Base-by-base conservation (phyloP, 2,329 filamentous ascomycete genomes). In the Paecilomyces variotii region DNA sequence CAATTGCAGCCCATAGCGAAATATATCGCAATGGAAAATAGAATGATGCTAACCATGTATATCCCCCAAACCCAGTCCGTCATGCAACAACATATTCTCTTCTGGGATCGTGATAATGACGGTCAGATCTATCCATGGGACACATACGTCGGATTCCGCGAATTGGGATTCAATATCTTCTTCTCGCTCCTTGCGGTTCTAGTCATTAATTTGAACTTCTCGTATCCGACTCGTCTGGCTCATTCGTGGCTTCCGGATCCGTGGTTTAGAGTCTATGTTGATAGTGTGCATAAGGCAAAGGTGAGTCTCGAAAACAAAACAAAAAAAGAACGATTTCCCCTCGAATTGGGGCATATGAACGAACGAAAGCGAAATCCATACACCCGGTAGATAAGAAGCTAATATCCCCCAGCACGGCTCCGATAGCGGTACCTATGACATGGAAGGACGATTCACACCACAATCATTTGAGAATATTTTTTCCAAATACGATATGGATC, bases 391-490 rank as follows among this genome's bases (percentile, higher is more conserved):
- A n/a, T 39, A 14, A 19, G 14, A 39, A 14, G 26, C 11, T 52
- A 52, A 52, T 50, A 5, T 25, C 25, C 49, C 24, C 9, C 49
- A 58, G 57, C 57, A 58, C 28, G 76, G 77, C 45, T 74, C 70
- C 34, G 76, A 78, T 56, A 73, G 67, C 24, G 71, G 72, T 34
- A 74, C 72, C 7, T 80, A 74, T 58, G 78, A 80, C 60, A 66
- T 68, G 3, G 77, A 80, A 56, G 78, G 79, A 0, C 67, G 77
- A 1, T 80, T 78, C 62, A 63, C 75, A 2, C 78, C 77, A 35
- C 75, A 79, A 65, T 68, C 72, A 12, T 79, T 80, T 57, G 78
- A 81, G 65, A 77, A 80, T 45, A 68, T 80, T 28, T 80, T 81
- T 59, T 62, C 70, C 1, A 80, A 80, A 62, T 80, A 79, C 63